Percentiles rank a stretch among this genome's conserved stretches.
phyloP scores from a whole-genome alignment of 1,284 basidiomycete genomes.

The Pseudozyma pruni region DNA sequence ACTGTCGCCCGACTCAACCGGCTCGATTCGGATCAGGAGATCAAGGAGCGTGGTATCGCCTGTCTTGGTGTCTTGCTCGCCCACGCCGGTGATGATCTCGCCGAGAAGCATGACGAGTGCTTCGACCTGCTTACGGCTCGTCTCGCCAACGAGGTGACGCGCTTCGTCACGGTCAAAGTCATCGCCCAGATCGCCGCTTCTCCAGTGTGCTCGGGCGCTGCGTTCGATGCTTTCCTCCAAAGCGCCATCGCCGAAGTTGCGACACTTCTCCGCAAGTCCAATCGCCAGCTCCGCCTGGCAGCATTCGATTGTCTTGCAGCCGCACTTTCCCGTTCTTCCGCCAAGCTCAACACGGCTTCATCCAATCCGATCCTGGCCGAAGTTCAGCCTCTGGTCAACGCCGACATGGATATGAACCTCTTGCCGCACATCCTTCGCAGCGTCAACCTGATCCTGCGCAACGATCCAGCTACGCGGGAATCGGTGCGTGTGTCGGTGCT shows the following conservation, averaged over 20 bases:
- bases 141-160: conserved; percentile 74
- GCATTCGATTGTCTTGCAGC: conserved; percentile 82
- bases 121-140: conserved; percentile 79
- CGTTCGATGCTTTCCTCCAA: conserved; percentile 80
- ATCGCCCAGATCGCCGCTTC: conserved; percentile 70
- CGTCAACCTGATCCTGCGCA: conserved; percentile 45
- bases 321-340: conserved; percentile 75
- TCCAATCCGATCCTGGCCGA: conserved; percentile 49
- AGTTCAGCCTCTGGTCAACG: conserved; percentile 51
- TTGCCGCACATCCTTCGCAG: conserved; percentile 49
- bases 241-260: conserved; percentile 80
- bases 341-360: conserved; percentile 29
- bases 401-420: conserved; percentile 56
- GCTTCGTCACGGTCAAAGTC: conserved; percentile 70
- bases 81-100: conserved; percentile 78
- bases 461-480: conserved; percentile 25
- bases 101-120: conserved; percentile 66
- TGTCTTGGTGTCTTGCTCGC: conserved; percentile 87
- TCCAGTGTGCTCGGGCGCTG: conserved; percentile 66
- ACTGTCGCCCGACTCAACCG: conserved; percentile 78
- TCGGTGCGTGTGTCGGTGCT: conserved; percentile 70
- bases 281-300: conserved; percentile 80
- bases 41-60: conserved; percentile 83
- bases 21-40: conserved; percentile 89
- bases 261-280: conserved; percentile 80